A percentile compares a stretch with the other conserved stretches of the same genome.
Conservation (phyloP, 2,329 filamentous ascomycete species). For the Thielaviopsis populi region DNA sequence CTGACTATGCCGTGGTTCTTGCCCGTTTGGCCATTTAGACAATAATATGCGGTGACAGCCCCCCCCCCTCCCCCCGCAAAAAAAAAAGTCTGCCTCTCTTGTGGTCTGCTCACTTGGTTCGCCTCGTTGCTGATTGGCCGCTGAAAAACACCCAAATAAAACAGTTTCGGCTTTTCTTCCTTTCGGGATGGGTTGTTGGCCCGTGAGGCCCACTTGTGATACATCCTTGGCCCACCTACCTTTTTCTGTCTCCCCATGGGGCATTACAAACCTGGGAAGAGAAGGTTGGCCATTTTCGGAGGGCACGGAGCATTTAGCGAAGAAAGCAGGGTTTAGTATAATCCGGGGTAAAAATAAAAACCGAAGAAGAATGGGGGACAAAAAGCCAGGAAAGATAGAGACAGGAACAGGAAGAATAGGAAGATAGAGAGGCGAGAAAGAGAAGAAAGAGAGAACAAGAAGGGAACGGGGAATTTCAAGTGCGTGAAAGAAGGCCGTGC, state of each 20-base stretch:
- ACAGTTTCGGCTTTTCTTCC: not conserved
- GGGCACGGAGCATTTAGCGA: conserved; percentile 3
- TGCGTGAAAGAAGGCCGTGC: not conserved
- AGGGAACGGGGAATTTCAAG: no score
- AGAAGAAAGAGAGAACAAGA: no score
- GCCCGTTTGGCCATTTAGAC: not conserved
- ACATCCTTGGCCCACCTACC: not conserved
- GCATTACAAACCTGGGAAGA: not conserved
- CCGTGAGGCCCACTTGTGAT: not conserved
- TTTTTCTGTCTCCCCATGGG: conserved; percentile 1
- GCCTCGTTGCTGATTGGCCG: not conserved
- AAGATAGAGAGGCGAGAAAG: no score
- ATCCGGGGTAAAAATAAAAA: not conserved
- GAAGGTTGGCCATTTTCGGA: not conserved
- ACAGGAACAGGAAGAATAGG: not conserved
- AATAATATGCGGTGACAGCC: conserved; percentile 1
- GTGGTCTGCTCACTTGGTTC: not conserved
- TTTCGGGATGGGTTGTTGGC: not conserved
- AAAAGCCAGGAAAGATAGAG: not conserved
- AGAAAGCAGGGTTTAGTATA: not conserved
- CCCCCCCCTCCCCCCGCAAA: no score
- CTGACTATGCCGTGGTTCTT: not conserved
- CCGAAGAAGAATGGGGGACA: not conserved
- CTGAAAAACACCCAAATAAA: no score
- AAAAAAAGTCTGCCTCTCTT: not conserved